These are phyloP conservation scores for Solanum rostratum DNA, from an alignment of 257 asterid species.

Conservation along the genomic window DNA sequence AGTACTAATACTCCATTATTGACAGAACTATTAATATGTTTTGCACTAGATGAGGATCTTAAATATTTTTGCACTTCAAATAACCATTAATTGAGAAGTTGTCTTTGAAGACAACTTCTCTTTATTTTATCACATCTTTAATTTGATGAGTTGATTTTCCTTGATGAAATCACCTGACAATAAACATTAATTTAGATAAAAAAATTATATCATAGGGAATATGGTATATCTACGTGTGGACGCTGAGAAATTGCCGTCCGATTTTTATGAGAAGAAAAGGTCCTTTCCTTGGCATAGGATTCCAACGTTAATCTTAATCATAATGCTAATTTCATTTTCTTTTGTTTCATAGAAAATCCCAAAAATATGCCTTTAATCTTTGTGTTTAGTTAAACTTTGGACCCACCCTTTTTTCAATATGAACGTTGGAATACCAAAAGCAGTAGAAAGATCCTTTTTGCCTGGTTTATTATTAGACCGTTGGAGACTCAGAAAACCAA, in stretches of 20 bases:
- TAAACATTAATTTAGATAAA: not conserved
- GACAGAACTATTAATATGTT: not conserved
- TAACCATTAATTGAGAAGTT: not conserved
- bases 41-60: not conserved
- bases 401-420: slow-evolving; percentile 27
- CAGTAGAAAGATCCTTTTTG: slow-evolving; percentile 4
- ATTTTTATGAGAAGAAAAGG: not conserved
- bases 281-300: not conserved
- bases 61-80: not conserved
- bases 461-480: slow-evolving; percentile 46
- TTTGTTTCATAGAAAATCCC: not conserved
- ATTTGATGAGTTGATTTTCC: not conserved
- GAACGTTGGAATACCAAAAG: slow-evolving; percentile 40
- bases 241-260: not conserved
- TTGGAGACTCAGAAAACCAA: slow-evolving; percentile 22
- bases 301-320: not conserved
- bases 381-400: not conserved
- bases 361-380: not conserved
- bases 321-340: not conserved
- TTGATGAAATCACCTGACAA: not conserved
- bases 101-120: not conserved
- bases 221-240: not conserved
- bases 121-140: not conserved
- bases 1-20: too few relatives aligned
- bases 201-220: not conserved